Evolutionary conservation across 345 rosid species (phyloP).

Genomic region (Punica granatum): DNA sequence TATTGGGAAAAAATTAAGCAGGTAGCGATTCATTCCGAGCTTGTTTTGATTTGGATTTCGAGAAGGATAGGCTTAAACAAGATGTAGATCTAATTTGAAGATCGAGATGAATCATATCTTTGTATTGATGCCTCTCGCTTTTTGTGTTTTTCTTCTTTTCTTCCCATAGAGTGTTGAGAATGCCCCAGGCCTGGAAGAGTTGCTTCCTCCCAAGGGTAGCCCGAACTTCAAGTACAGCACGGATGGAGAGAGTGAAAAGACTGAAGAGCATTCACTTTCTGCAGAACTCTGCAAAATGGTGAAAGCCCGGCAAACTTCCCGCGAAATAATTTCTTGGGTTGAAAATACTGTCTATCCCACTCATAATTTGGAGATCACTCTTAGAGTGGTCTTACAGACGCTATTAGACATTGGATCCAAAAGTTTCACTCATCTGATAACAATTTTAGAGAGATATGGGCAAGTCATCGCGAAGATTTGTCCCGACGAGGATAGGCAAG

Average conservation of each 20-base stretch:
- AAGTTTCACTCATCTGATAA: slow-evolving; percentile 93
- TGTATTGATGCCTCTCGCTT: not conserved
- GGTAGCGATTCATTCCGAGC: slow-evolving; percentile 31
- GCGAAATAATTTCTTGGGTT: slow-evolving; percentile 74
- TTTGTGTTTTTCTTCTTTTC: slow-evolving; percentile 10
- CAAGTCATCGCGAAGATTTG: slow-evolving; percentile 72
- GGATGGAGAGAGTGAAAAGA: slow-evolving; percentile 62
- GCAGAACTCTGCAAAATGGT: slow-evolving; percentile 73
- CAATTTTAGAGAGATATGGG: slow-evolving; percentile 92
- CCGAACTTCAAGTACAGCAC: slow-evolving; percentile 58
- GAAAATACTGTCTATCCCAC: slow-evolving; percentile 64
- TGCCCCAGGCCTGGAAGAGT: slow-evolving; percentile 75
- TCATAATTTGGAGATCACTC: slow-evolving; percentile 64
- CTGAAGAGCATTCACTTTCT: slow-evolving; percentile 63
- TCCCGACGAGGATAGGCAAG: slow-evolving; percentile 75
- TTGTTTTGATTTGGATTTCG: slow-evolving; percentile 8
- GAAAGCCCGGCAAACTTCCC: slow-evolving; percentile 73
- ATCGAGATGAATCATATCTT: not conserved
- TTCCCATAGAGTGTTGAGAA: slow-evolving; percentile 72
- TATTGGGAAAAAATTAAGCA: slow-evolving; percentile 98
- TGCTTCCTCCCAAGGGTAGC: slow-evolving; percentile 81
- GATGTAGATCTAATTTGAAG: not conserved
- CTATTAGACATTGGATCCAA: slow-evolving; percentile 94
- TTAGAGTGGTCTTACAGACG: slow-evolving; percentile 68
- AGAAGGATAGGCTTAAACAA: not conserved